These are phyloP conservation scores for Diospyros lotus DNA, from an alignment of 148 eudicot species.

Conservation along the genomic window DNA sequence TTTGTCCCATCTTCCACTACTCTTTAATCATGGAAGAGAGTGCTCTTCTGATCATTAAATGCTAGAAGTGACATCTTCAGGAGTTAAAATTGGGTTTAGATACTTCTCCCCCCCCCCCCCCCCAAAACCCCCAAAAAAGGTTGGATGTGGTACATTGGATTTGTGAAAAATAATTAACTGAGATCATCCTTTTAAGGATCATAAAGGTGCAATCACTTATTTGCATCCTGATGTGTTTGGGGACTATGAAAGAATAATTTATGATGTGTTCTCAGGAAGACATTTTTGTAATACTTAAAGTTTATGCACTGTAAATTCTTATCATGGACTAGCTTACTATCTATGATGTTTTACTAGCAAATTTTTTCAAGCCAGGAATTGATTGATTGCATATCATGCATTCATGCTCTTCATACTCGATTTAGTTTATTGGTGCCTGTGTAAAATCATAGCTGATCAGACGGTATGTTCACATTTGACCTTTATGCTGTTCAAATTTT, in stretches of 20 bases:
- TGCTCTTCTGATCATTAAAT: neutral
- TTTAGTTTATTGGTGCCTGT: neutral
- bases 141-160: neutral
- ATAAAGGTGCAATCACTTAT: neutral
- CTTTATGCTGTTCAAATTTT: conserved; percentile 2
- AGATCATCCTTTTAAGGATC: neutral
- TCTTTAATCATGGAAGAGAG: neutral
- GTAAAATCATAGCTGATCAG: neutral
- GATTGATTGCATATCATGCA: neutral
- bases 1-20: neutral
- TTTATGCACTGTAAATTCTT: neutral
- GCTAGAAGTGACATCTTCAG: neutral
- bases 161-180: neutral
- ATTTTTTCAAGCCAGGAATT: neutral
- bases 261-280: neutral
- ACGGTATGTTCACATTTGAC: neutral
- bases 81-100: neutral
- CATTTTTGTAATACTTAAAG: neutral
- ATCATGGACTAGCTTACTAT: too few species aligned
- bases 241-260: neutral
- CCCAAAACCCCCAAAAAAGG: neutral
- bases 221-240: neutral
- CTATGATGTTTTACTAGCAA: neutral
- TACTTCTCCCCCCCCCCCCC: neutral
- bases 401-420: neutral